phyloP scores from a whole-genome alignment of 345 rosid species.

The Gossypium australe region DNA sequence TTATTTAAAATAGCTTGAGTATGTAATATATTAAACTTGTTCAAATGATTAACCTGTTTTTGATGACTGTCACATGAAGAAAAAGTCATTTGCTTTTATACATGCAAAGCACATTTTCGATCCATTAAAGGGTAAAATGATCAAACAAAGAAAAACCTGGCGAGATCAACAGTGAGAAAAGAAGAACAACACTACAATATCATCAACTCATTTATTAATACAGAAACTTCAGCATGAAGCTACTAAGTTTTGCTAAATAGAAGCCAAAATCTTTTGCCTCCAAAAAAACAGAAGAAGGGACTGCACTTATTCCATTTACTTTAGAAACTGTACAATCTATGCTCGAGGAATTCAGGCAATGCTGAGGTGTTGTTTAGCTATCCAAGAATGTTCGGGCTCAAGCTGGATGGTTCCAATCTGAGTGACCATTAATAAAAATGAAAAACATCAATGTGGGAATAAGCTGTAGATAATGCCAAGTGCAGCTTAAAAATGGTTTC shows the following conservation, averaged over 20 bases:
- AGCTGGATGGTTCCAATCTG: conserved; percentile 79
- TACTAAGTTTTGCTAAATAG: not conserved
- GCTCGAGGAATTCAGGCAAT: conserved; percentile 41
- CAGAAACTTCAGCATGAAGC: not conserved
- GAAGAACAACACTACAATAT: not conserved
- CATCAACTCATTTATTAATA: not conserved
- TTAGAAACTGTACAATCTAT: not conserved
- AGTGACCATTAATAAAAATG: conserved; percentile 16
- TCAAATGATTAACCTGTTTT: no score
- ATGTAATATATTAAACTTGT: no score
- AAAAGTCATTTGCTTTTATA: no score
- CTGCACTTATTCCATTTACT: conserved; percentile 5
- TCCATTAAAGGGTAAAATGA: no score
- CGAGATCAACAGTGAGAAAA: no score
- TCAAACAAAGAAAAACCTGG: no score
- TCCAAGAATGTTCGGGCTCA: conserved; percentile 78
- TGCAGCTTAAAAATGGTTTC: not conserved
- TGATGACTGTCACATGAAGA: no score
- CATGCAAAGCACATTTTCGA: no score
- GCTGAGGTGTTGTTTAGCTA: conserved; percentile 69
- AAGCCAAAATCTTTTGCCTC: not conserved
- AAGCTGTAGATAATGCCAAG: not conserved
- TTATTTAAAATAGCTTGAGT: no score
- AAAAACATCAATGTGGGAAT: not conserved
- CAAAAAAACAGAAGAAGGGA: not conserved